phyloP scores from a whole-genome alignment of 2,329 filamentous ascomycete species.

The Monilinia vaccinii-corymbosi region DNA sequence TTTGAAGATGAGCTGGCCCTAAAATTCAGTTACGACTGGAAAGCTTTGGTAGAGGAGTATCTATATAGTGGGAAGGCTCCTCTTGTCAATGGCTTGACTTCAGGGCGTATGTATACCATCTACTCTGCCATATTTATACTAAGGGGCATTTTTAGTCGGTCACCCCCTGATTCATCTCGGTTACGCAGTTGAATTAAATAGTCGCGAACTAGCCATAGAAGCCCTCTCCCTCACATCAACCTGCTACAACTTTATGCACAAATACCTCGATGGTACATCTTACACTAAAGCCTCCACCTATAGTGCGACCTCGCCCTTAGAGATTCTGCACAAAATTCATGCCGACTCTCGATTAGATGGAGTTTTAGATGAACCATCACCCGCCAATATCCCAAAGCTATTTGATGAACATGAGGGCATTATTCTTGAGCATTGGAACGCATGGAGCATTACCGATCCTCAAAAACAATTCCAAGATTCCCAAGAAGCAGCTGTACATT shows the following conservation, averaged over 20 bases:
- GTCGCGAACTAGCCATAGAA: constrained; percentile 80
- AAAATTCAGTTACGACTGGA: constrained; percentile 71
- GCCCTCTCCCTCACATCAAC: constrained; percentile 60
- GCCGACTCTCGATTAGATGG: constrained; percentile 61
- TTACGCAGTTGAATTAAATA: constrained; percentile 87
- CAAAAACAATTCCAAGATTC: constrained; percentile 67
- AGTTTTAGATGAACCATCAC: constrained; percentile 49
- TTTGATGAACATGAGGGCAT: constrained; percentile 60
- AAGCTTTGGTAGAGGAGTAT: constrained; percentile 64
- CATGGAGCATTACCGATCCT: constrained; percentile 66
- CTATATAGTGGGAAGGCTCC: constrained; percentile 67
- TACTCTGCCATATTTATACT: constrained; percentile 24
- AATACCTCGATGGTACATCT: constrained; percentile 61
- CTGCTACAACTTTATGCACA: constrained; percentile 51
- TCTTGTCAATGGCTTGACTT: constrained; percentile 69
- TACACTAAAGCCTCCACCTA: constrained; percentile 59
- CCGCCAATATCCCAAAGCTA: constrained; percentile 56
- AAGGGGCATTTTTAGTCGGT: constrained; percentile 48
- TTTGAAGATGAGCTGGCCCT: constrained; percentile 84
- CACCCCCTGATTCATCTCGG: constrained; percentile 90
- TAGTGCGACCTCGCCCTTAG: constrained; percentile 52
- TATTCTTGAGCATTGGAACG: constrained; percentile 83
- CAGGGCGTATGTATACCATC: constrained; percentile 53
- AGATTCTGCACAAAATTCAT: constrained; percentile 61
- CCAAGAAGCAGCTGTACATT: constrained; percentile 49